Conservation (phyloP, 441 rosid genomes). For the Jatropha multifida region DNA sequence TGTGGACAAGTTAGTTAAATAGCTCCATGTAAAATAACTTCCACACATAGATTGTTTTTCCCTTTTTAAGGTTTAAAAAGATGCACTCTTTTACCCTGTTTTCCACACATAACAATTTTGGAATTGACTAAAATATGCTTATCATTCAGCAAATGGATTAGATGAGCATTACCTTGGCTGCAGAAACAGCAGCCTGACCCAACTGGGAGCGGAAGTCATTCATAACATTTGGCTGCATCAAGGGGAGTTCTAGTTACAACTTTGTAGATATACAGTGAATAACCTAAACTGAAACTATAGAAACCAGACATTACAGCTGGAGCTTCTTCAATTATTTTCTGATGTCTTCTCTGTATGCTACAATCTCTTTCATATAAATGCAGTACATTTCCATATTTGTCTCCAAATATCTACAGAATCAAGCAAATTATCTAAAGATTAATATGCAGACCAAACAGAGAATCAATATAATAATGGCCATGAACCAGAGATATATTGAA, state of each 20-base stretch:
- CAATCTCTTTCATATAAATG: conserved; percentile 95
- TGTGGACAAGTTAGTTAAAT: not conserved
- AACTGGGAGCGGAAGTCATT: conserved; percentile 62
- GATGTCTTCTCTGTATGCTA: conserved; percentile 97
- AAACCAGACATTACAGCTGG: conserved; percentile 72
- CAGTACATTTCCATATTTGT: conserved; percentile 74
- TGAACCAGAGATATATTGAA: not conserved
- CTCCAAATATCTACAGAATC: conserved; percentile 72
- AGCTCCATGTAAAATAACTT: not conserved
- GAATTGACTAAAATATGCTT: not conserved
- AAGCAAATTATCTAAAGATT: conserved; percentile 21
- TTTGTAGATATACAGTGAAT: conserved; percentile 26
- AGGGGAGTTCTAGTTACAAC: conserved; percentile 29
- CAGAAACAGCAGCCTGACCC: conserved; percentile 94
- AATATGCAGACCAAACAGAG: not conserved
- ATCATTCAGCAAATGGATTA: conserved; percentile 7
- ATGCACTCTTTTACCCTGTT: not conserved
- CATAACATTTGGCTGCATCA: conserved; percentile 80
- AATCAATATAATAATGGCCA: not conserved
- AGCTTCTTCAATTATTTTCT: conserved; percentile 99
- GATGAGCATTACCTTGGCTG: conserved; percentile 67
- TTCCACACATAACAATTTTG: not conserved
- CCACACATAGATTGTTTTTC: not conserved
- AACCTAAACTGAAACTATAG: conserved; percentile 27
- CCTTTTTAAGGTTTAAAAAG: not conserved